These are phyloP conservation scores for Plasmodium inui DNA, from an alignment of 169 alveolate species.

Conservation along the genomic window DNA sequence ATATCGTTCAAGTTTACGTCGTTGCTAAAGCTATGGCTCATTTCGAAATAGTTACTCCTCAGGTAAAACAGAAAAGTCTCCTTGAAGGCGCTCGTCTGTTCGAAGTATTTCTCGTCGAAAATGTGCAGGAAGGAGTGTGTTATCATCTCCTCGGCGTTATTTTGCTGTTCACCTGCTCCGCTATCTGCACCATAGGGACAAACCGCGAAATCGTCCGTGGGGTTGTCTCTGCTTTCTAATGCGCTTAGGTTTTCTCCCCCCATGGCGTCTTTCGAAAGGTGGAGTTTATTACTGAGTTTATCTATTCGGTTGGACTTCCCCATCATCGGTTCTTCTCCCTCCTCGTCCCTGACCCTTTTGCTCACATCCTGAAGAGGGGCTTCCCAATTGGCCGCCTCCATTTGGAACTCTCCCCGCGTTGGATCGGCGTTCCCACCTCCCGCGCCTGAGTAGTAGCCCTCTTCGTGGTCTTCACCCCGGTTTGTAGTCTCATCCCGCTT, in stretches of 20 bases:
- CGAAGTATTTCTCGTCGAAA: slow-evolving; percentile 13
- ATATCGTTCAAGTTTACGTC: slow-evolving; percentile 9
- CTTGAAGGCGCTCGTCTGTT: slow-evolving; percentile 23
- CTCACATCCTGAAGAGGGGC: neutral
- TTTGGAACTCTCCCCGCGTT: neutral
- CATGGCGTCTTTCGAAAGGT: neutral
- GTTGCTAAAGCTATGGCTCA: slow-evolving; percentile 6
- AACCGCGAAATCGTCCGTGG: neutral
- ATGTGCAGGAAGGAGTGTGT: slow-evolving; percentile 29
- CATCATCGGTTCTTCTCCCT: neutral
- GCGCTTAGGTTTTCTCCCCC: neutral
- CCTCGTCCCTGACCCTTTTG: neutral
- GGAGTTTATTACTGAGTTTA: neutral
- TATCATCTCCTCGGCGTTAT: neutral
- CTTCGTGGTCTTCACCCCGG: neutral
- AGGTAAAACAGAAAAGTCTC: slow-evolving; percentile 34
- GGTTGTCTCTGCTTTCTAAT: neutral
- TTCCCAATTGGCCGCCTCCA: neutral
- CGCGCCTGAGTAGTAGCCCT: no score
- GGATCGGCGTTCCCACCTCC: no score
- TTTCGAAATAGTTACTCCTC: slow-evolving; percentile 32
- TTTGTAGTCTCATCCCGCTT: neutral
- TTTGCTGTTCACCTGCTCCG: neutral
- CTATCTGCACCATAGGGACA: neutral
- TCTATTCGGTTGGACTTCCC: neutral